Base-by-base conservation (phyloP, 2,329 filamentous ascomycete genomes). In the Sodiomyces alkalinus region DNA sequence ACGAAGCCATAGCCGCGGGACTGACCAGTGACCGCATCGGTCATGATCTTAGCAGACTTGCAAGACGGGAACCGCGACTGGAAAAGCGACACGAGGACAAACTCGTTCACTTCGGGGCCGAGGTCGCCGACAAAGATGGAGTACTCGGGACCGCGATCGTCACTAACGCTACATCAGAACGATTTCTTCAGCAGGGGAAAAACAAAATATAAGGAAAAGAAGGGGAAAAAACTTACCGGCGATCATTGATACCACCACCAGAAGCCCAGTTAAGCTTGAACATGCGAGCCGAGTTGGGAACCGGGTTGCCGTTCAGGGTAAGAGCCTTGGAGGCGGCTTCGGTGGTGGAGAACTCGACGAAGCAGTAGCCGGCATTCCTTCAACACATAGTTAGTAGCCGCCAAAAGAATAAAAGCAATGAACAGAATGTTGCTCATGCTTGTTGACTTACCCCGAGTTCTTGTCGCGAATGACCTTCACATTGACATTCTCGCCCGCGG, bases 1-100 rank as follows among this genome's bases (percentile, higher is more conserved):
- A 98, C 90, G 46, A 98, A 98, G 26, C 90, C 90, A 48, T 98
- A 98, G 32, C 90, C 90, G 38, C 90, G 85, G 39, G 86, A 94
- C 71, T 96, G 87, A 44, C 90, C 90, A 39, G 80, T 92, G 58
- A 96, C 90, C 36, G 90, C 87, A 48, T 98, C 90, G 35, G 87
- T 93, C 90, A 98, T 98, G 58, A 98, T 98, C 70, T 98, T 98
- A 48, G 90, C 90, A 20, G 85, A 93, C 66, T 96, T 96, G 80
- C 87, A 96, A 7, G 85, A 92, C 1, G 80, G 80, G 66, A 92
- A 98, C 36, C 87, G 83, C 48, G 76, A 79, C 61, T 96, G 87
- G 71, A 98, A 98, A 28, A 98, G 76, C 16, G 86, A 92, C 30
- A 96, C 87, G 34, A 98, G 67, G 33, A 96, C 87, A 48, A 92